Base-by-base conservation (phyloP, 768 basidiomycete genomes). In the Brasilioporus rufonigricans region DNA sequence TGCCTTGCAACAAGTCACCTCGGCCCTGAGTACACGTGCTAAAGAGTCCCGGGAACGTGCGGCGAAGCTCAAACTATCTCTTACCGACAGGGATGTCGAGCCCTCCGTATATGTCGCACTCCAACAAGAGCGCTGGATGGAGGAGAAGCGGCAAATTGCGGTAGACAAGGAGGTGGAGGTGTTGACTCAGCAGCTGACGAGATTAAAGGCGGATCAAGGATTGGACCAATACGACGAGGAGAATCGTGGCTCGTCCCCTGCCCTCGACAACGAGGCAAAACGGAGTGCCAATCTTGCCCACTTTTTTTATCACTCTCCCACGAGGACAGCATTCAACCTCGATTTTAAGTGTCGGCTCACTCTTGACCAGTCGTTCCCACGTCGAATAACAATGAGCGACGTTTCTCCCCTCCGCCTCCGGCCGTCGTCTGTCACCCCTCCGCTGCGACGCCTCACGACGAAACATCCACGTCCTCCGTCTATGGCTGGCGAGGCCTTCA, bases 81-180 rank as follows among this genome's bases (percentile, higher is more conserved):
- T 81, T 18, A 60, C 67, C 1, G 71, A 76, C 47, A 70, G 76
- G 48, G 72, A 71, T 43, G 57, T 69, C 6, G 76, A 80, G 9
- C 76, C 77, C 1, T 62, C 55, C 7, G 58, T 59, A 18, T 78
- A 74, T 53, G 65, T 68, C 53, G 55, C 73, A 10, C 65, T 79
- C 38, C 75, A 80, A 55, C 73, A 72, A 1, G 73, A 80, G 46
- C 74, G 78, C 29, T 82, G 80, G 81, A 70, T 76, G 67, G 77
- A 78, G 55, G 82, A 84, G 59, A 74, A 73, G 56, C 70, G 75
- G 52, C 73, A 74, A 50, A 50, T 58, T 29, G 71, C 66, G 21
- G 71, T 73, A 19, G 68, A 73, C 51, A 61, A 73, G 46, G 71
- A 81, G 52, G 65, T 71, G 27, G 69, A 73, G 58, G 56, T 51